Percentiles rank a stretch among this genome's conserved stretches.
Evolutionary conservation across 2,329 filamentous ascomycete genomes (phyloP).

Genomic region (Penicillium occitanis): DNA sequence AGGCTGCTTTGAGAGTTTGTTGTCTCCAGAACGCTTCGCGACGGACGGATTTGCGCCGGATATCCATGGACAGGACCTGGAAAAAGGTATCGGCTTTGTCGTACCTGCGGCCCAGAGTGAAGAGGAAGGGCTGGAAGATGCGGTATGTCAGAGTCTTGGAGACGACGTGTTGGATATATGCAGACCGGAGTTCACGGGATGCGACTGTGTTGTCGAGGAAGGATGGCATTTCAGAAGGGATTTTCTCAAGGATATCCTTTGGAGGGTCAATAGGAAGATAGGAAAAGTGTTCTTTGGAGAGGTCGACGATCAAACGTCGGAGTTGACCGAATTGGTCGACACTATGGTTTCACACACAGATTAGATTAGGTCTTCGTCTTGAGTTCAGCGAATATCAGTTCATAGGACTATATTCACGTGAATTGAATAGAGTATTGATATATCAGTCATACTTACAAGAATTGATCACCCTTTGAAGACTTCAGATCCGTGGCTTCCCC

Average conservation of each 20-base stretch:
- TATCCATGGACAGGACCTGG: slow-evolving; percentile 55
- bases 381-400: neutral
- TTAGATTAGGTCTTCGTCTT: slow-evolving; percentile 12
- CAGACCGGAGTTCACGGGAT: slow-evolving; percentile 53
- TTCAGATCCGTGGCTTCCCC: slow-evolving; percentile 54
- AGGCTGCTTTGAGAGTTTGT: slow-evolving; percentile 58
- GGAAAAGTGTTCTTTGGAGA: slow-evolving; percentile 54
- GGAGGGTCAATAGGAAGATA: slow-evolving; percentile 54
- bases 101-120: slow-evolving; percentile 55
- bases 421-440: neutral
- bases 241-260: slow-evolving; percentile 51
- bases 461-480: slow-evolving; percentile 50
- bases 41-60: slow-evolving; percentile 56
- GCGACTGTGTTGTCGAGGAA: slow-evolving; percentile 55
- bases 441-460: slow-evolving; percentile 46
- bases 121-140: slow-evolving; percentile 59
- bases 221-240: slow-evolving; percentile 54
- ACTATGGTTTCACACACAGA: slow-evolving; percentile 36
- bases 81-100: slow-evolving; percentile 59
- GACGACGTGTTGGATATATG: slow-evolving; percentile 57
- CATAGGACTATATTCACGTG: neutral
- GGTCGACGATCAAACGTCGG: slow-evolving; percentile 52
- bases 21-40: slow-evolving; percentile 60
- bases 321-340: slow-evolving; percentile 54
- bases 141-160: slow-evolving; percentile 57